Percentiles rank a stretch among this genome's conserved stretches.
phyloP scores from a whole-genome alignment of 768 basidiomycete species.

The Auriscalpium microsporum region DNA sequence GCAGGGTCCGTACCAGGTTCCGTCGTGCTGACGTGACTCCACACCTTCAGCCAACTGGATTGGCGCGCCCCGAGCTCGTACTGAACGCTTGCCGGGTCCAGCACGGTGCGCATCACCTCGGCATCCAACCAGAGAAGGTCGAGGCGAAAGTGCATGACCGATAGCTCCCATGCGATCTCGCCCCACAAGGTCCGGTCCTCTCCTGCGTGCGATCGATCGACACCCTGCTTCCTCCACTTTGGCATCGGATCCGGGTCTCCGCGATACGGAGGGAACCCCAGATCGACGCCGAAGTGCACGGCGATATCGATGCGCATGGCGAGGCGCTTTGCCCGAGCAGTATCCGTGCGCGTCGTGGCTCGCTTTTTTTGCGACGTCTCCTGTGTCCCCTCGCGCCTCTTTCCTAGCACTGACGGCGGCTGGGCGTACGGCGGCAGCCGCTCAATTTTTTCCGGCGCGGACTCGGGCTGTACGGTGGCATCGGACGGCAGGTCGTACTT shows the following conservation, averaged over 20 bases:
- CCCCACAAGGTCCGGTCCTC: background rate
- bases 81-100: background rate
- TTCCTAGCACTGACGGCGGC: no score
- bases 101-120: background rate
- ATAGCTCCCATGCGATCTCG: background rate
- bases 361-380: no score
- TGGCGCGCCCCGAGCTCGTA: background rate
- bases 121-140: background rate
- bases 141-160: background rate
- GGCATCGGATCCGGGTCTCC: background rate
- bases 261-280: background rate
- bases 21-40: background rate
- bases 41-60: background rate
- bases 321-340: background rate
- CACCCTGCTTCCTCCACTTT: background rate
- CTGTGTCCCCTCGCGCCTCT: no score
- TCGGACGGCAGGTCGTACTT: background rate
- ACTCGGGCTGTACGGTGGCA: background rate
- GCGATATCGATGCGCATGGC: background rate
- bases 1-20: background rate
- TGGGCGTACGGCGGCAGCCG: background rate
- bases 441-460: background rate
- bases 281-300: background rate
- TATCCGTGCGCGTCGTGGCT: background rate
- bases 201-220: background rate